Evolutionary conservation across 169 alveolate species (phyloP).

Genomic region (Nephromyces sp.): DNA sequence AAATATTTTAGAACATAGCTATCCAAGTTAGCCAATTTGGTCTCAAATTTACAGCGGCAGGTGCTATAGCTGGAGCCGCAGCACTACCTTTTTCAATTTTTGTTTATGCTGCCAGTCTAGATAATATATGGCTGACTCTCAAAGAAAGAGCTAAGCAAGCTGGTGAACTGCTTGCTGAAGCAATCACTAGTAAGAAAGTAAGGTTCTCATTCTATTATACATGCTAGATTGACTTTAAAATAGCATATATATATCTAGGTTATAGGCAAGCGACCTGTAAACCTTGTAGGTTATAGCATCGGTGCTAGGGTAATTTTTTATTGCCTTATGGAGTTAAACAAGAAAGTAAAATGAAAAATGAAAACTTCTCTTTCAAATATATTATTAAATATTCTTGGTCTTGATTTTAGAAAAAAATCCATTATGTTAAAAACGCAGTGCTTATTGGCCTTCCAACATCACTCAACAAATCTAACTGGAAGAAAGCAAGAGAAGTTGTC

Average conservation of each 20-base stretch:
- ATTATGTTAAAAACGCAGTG: constrained; percentile 65
- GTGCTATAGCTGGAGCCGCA: constrained; percentile 47
- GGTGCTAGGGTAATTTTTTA: constrained; percentile 79
- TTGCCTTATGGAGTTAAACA: constrained; percentile 64
- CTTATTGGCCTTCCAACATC: constrained; percentile 78
- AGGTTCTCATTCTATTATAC: neutral
- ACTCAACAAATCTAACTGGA: constrained; percentile 64
- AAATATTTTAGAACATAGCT: constrained; percentile 60
- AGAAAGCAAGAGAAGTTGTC: constrained; percentile 68
- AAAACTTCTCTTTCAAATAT: neutral
- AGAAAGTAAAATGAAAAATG: constrained; percentile 5
- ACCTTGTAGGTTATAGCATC: constrained; percentile 76
- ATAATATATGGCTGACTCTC: constrained; percentile 71
- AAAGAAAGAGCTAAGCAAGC: constrained; percentile 75
- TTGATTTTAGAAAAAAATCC: constrained; percentile 35
- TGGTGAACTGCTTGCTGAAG: constrained; percentile 75
- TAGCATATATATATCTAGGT: constrained; percentile 22
- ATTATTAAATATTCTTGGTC: neutral
- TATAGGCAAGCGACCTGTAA: constrained; percentile 78
- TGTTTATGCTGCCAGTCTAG: constrained; percentile 71
- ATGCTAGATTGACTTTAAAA: neutral
- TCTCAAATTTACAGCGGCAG: constrained; percentile 47
- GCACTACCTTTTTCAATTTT: constrained; percentile 73
- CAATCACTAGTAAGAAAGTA: constrained; percentile 53
- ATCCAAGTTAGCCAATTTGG: constrained; percentile 54